These are phyloP conservation scores for Diplodia scrobiculata DNA, from an alignment of 2,329 filamentous ascomycete genomes.

Conservation along the genomic window DNA sequence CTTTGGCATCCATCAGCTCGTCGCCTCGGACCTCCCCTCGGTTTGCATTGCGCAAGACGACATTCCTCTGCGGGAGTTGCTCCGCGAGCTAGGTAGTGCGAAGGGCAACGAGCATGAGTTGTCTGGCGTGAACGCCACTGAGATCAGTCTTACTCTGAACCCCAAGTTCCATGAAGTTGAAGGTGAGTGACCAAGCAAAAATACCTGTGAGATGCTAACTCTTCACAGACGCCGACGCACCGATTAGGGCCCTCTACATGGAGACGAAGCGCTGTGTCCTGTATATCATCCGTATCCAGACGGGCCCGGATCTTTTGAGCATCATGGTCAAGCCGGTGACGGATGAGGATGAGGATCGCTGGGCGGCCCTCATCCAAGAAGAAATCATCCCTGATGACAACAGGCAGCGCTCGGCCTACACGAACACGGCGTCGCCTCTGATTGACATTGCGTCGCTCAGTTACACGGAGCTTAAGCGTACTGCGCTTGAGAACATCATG, in stretches of 20 bases:
- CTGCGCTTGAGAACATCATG: constrained; percentile 91
- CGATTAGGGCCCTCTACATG: constrained; percentile 91
- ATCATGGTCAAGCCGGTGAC: constrained; percentile 89
- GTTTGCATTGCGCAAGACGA: constrained; percentile 84
- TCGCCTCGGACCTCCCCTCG: constrained; percentile 73
- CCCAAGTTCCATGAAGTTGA: constrained; percentile 87
- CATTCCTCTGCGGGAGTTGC: constrained; percentile 76
- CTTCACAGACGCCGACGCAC: constrained; percentile 76
- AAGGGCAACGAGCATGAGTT: constrained; percentile 96
- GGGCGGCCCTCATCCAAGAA: constrained; percentile 77
- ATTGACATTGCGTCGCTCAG: constrained; percentile 86
- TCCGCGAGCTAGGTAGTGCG: constrained; percentile 90
- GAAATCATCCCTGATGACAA: constrained; percentile 64
- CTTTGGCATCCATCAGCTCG: constrained; percentile 89
- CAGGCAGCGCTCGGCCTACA: constrained; percentile 77
- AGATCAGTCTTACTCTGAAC: constrained; percentile 87
- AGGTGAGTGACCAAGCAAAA: constrained; percentile 46
- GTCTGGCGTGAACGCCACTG: constrained; percentile 78
- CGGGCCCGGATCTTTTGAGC: constrained; percentile 86
- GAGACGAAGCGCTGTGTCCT: constrained; percentile 96
- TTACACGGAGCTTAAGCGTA: constrained; percentile 90
- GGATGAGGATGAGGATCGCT: constrained; percentile 84
- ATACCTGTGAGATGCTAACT: constrained; percentile 34
- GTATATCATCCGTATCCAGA: constrained; percentile 97
- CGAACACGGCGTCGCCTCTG: constrained; percentile 57